Evolutionary conservation across 148 eudicot species (phyloP), one percentile per base, ranked within the genome.

Genomic region (Spergularia marina): DNA sequence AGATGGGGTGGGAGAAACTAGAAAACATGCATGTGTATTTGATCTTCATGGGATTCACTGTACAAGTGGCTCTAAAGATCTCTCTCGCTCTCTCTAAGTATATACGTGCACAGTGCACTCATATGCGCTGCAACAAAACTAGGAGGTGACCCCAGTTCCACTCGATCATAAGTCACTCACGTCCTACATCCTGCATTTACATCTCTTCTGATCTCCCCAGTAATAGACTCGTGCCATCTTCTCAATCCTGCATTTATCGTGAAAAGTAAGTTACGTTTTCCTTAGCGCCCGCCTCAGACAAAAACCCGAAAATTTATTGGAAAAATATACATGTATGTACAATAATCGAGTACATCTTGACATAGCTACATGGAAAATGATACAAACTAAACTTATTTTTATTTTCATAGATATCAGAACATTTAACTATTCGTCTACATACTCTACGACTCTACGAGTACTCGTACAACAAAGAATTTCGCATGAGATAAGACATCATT

Each of bases 61-160:
- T 74, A 74, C 77, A 74, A 74, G 62, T 74, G 77, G 77, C 62
- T 64, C 73, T 70, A 57, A 69, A 13, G 54, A 40, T 51, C 51
- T 60, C 75, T 30, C 58, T 52, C 52, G 1, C 36, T 30, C 36
- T 30, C 1, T 21, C 12, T 12, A 16, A 34, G n/a, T 58, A 70
- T 30, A 71, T 63, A 63, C 64, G 77, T 74, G 70, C 77, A 74
- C 49, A 51, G 77, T 74, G 70, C 77, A 74, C 49, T 74, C 57
- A 20, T 30, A 30, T 30, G 36, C 18, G 2, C 34, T 17, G 47
- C 13, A 74, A 74, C 68, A 49, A 16, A 73, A 30, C 12, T 15
- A 62, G 64, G 25, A 30, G 36, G 36, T 51, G 17, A 65, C 44
- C 44, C 12, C 49, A 23, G 18, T 44, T 65, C 36, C n/a, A 30